A percentile compares a stretch with the other conserved stretches of the same genome.
These are phyloP conservation scores for Aspergillus sp. DNA, from an alignment of 2,329 filamentous ascomycete species.

Conservation along the genomic window DNA sequence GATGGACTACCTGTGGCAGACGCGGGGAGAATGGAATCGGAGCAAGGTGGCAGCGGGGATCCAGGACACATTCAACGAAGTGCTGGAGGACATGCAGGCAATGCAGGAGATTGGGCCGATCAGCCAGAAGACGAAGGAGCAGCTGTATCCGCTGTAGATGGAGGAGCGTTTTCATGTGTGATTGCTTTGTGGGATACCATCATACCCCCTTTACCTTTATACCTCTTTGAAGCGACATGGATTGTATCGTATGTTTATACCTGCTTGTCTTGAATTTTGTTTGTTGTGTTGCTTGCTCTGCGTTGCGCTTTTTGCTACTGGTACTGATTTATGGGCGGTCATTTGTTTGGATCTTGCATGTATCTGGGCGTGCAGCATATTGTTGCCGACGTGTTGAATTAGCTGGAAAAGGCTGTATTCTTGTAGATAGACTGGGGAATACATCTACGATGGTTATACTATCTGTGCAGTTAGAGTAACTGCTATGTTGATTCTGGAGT, in stretches of 20 bases:
- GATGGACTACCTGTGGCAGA: conserved; percentile 87
- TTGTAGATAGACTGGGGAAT: background rate
- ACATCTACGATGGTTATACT: too few species aligned
- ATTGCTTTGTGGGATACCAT: conserved; percentile 9
- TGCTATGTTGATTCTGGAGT: too few species aligned
- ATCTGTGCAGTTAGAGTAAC: too few species aligned
- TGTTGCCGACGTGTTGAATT: background rate
- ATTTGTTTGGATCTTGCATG: too few species aligned
- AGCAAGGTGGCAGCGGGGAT: conserved; percentile 68
- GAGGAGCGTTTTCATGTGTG: background rate
- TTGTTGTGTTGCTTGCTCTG: background rate
- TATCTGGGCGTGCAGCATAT: too few species aligned
- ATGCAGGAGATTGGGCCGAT: conserved; percentile 48
- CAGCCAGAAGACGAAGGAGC: conserved; percentile 38
- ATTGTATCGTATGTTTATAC: conserved; percentile 20
- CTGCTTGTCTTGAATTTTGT: background rate
- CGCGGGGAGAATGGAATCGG: conserved; percentile 79
- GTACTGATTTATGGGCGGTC: background rate
- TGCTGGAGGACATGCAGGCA: conserved; percentile 59
- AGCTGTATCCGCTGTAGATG: conserved; percentile 19
- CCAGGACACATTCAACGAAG: conserved; percentile 71
- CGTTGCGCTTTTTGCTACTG: background rate
- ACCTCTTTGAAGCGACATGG: conserved; percentile 12
- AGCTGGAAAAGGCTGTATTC: background rate
- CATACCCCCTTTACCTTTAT: too few species aligned